Evolutionary conservation across 2,329 filamentous ascomycete species (phyloP), one percentile per base, ranked within the genome.

Genomic region (Pseudogymnoascus sp.): DNA sequence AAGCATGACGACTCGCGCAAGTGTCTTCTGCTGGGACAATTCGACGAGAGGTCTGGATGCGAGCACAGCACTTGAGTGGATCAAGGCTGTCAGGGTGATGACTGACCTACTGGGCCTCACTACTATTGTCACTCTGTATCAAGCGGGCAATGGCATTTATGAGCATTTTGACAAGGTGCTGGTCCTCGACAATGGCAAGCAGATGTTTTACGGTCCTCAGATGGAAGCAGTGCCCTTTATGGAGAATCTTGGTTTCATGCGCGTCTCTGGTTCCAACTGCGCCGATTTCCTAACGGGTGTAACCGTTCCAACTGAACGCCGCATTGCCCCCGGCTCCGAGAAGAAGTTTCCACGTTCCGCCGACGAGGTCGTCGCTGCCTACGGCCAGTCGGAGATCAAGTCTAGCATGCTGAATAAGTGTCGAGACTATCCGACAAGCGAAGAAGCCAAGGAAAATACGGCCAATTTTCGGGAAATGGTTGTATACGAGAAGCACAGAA

Each of bases 91-190:
- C 14, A 77, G 86, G 6, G 80, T 82, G 5, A 77, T 88, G 79
- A 88, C 86, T 0, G 84, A 89, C 64, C 78, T 85, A 1, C 74
- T 84, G 2, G 83, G 84, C 0, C 74, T 87, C 3, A 76, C 84
- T 0, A 81, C 84, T 0, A 83, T 88, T 58, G 84, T 87, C 11
- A 87, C 85, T 0, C 76, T 89, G 0, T 90, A 90, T 69, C 87
- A 90, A 69, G 87, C 87, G 2, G 84, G 85, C 5, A 87, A 90
- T 62, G 84, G 82, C 23, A 89, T 90, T 63, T 89, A 88, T 70
- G 77, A 87, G 25, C 78, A 86, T 0, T 89, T 90, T 69, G 86
- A 90, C 70, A 90, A 89, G 69, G 85, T 89, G 0, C 76, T 89
- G 0, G 80, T 90, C 6, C 78, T 90, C 3, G 85, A 89, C 58